Evolutionary conservation across 106 monocot genomes (phyloP).

Genomic region (Dactylorhiza incarnata): DNA sequence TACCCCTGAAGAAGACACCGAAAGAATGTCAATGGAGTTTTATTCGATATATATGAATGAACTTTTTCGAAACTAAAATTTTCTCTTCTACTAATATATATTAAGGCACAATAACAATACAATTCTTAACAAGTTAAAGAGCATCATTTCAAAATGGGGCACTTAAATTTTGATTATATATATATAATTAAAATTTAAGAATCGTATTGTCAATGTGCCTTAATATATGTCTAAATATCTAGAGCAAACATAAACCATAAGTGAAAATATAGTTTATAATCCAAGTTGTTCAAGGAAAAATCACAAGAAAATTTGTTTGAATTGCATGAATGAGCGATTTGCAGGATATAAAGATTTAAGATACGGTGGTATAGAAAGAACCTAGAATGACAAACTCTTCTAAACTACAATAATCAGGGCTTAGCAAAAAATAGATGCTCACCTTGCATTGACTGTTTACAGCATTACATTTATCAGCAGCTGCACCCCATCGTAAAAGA

Average conservation of each 20-base stretch:
- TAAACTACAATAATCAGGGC: neutral
- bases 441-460: slow-evolving; percentile 99
- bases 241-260: neutral
- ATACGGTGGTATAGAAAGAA: neutral
- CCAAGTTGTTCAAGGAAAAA: neutral
- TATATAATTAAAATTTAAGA: too few relatives aligned
- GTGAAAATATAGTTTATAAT: neutral
- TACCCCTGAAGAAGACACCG: too few relatives aligned
- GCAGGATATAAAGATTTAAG: neutral
- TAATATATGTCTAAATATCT: too few relatives aligned
- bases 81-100: too few relatives aligned
- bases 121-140: too few relatives aligned
- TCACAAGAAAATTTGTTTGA: neutral
- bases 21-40: too few relatives aligned
- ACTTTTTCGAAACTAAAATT: too few relatives aligned
- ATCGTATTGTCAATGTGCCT: too few relatives aligned
- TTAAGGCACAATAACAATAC: too few relatives aligned
- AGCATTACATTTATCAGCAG: slow-evolving; percentile 90
- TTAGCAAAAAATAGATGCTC: neutral
- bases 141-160: too few relatives aligned
- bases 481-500: slow-evolving; percentile 68
- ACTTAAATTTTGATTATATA: too few relatives aligned
- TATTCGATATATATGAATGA: too few relatives aligned
- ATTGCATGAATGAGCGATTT: neutral
- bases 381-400: neutral